Evolutionary conservation across 495 filamentous ascomycete genomes (phyloP).

Genomic region (Podospora pseudopauciseta): DNA sequence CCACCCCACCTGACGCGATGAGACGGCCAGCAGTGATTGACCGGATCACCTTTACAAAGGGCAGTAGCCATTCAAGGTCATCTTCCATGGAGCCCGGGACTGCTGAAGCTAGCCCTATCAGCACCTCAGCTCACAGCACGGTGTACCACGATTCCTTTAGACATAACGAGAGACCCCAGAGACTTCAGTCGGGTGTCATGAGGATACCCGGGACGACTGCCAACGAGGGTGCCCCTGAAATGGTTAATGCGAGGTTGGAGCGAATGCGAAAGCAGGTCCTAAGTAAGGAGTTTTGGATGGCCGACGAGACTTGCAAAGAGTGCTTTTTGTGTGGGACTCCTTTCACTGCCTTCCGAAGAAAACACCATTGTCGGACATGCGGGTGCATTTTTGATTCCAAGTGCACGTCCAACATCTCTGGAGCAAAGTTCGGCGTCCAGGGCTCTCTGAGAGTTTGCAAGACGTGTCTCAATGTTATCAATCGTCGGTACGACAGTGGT

Average conservation of each 20-base stretch:
- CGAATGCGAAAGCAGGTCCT: slow-evolving; percentile 78
- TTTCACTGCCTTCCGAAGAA: slow-evolving; percentile 90
- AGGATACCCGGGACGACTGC: slow-evolving; percentile 53
- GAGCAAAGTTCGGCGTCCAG: slow-evolving; percentile 80
- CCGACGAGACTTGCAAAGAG: slow-evolving; percentile 95
- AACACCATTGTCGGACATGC: slow-evolving; percentile 92
- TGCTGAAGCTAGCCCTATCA: slow-evolving; percentile 50
- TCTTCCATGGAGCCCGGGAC: slow-evolving; percentile 58
- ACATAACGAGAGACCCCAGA: slow-evolving; percentile 41
- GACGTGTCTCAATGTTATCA: slow-evolving; percentile 88
- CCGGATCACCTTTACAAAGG: slow-evolving; percentile 52
- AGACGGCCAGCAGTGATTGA: slow-evolving; percentile 47
- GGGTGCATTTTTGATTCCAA: slow-evolving; percentile 98
- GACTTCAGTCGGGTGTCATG: slow-evolving; percentile 41
- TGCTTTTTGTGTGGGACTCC: slow-evolving; percentile 88
- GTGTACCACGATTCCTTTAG: slow-evolving; percentile 51
- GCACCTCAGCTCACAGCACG: slow-evolving; percentile 53
- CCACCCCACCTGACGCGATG: slow-evolving; percentile 26
- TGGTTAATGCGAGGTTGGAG: slow-evolving; percentile 58
- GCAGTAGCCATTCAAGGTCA: slow-evolving; percentile 52
- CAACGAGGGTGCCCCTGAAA: slow-evolving; percentile 55
- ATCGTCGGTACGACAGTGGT: slow-evolving; percentile 77
- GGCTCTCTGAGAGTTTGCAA: slow-evolving; percentile 89
- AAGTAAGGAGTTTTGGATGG: slow-evolving; percentile 98
- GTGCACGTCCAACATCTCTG: slow-evolving; percentile 86